phyloP scores from a whole-genome alignment of 345 rosid species.

The Toxicodendron radicans region DNA sequence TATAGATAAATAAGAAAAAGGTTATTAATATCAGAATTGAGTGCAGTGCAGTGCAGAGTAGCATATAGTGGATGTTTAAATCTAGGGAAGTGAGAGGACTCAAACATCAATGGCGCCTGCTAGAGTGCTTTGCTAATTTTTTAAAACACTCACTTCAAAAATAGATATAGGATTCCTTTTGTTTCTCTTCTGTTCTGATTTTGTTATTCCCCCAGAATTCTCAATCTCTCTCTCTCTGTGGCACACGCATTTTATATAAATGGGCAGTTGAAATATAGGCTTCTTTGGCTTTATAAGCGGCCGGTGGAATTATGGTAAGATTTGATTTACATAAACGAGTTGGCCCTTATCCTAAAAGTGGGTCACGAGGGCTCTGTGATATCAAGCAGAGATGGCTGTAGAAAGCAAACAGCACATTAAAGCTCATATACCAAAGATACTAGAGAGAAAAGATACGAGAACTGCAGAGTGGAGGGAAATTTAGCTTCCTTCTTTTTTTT shows the following conservation, averaged over 20 bases:
- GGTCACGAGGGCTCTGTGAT: conserved; percentile 10
- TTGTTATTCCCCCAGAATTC: neutral
- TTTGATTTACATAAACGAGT: neutral
- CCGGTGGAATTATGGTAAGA: neutral
- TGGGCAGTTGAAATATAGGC: too few species aligned
- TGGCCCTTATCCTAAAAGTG: conserved; percentile 14
- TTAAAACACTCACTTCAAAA: conserved; percentile 3
- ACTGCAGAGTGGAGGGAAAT: too few species aligned
- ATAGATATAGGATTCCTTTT: conserved; percentile 4
- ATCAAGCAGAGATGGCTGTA: conserved; percentile 3
- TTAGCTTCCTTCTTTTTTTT: too few species aligned
- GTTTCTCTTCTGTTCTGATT: neutral
- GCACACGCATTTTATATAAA: neutral
- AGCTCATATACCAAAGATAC: neutral
- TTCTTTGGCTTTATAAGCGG: neutral
- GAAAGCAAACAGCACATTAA: neutral
- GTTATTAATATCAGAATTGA: neutral
- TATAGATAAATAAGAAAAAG: neutral
- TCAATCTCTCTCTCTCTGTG: neutral
- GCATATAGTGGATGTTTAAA: neutral
- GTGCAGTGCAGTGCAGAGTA: neutral
- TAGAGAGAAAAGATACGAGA: too few species aligned
- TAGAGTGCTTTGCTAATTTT: neutral
- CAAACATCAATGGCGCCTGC: conserved; percentile 10
- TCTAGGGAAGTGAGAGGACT: conserved; percentile 11